Conservation (phyloP, 2,329 filamentous ascomycete species). For the Fusarium multiceps region DNA sequence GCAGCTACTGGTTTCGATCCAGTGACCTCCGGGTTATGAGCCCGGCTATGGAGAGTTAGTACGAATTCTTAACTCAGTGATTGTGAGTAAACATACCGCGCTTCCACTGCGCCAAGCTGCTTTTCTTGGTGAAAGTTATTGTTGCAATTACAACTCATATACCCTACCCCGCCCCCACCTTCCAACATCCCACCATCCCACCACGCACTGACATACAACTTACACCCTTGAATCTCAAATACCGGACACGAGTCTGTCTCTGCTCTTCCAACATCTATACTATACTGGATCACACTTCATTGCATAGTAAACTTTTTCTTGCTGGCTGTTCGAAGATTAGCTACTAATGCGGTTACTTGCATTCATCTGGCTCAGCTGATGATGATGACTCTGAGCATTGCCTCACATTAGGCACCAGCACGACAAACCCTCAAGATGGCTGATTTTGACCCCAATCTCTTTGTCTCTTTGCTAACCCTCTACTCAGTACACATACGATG, state of each 20-base stretch:
- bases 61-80: not conserved
- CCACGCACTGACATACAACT: not conserved
- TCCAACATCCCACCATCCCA: not conserved
- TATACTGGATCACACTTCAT: no score
- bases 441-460: fast-evolving
- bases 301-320: not conserved
- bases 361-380: slow-evolving; percentile 13
- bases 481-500: not conserved
- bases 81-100: slow-evolving; percentile 6
- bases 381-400: slow-evolving; percentile 13
- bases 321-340: not conserved
- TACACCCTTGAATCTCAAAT: not conserved
- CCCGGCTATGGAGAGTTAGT: slow-evolving; percentile 11
- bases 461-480: fast-evolving
- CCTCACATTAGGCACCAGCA: slow-evolving; percentile 13
- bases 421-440: not conserved
- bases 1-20: slow-evolving; percentile 17
- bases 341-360: not conserved
- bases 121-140: not conserved
- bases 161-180: not conserved
- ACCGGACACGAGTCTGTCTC: not conserved
- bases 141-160: not conserved
- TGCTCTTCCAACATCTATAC: not conserved
- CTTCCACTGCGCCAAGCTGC: slow-evolving; percentile 19
- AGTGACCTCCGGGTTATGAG: slow-evolving; percentile 16